Percentiles rank a stretch among this genome's conserved stretches.
phyloP scores from a whole-genome alignment of 140 eudicot genomes.

The Flaveria floridana region DNA sequence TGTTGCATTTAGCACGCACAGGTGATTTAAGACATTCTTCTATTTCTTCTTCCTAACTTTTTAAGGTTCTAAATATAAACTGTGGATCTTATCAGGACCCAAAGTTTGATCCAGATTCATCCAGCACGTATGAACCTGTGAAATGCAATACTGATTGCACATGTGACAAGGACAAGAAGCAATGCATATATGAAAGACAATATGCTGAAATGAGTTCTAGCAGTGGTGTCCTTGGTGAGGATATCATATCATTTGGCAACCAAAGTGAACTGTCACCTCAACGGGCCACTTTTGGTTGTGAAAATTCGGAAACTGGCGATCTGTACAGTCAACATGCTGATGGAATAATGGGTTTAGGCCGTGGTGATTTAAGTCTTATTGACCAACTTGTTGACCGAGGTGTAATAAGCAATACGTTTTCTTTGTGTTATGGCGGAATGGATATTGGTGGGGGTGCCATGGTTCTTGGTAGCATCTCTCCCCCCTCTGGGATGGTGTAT shows the following conservation, averaged over 20 bases:
- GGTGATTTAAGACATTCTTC: conserved; percentile 8
- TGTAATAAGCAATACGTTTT: conserved; percentile 82
- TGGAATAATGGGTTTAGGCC: conserved; percentile 98
- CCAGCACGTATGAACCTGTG: conserved; percentile 68
- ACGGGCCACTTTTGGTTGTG: conserved; percentile 86
- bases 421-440: conserved; percentile 97
- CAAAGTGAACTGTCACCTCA: conserved; percentile 85
- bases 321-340: conserved; percentile 87
- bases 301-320: conserved; percentile 82
- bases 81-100: conserved; percentile 64
- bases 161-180: conserved; percentile 60
- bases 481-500: conserved; percentile 72
- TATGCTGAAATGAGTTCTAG: conserved; percentile 98
- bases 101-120: conserved; percentile 74
- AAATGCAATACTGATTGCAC: conserved; percentile 75
- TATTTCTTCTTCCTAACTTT: neutral
- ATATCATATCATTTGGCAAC: conserved; percentile 79
- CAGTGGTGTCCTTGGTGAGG: conserved; percentile 87
- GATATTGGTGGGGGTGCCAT: conserved; percentile 96
- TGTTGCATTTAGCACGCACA: neutral
- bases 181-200: conserved; percentile 73
- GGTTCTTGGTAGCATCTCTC: conserved; percentile 88
- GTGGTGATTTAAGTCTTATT: conserved; percentile 80
- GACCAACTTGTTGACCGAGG: conserved; percentile 88
- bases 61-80: conserved; percentile 3